phyloP scores from a whole-genome alignment of 257 asterid genomes.

The Primulina huaijiensis region DNA sequence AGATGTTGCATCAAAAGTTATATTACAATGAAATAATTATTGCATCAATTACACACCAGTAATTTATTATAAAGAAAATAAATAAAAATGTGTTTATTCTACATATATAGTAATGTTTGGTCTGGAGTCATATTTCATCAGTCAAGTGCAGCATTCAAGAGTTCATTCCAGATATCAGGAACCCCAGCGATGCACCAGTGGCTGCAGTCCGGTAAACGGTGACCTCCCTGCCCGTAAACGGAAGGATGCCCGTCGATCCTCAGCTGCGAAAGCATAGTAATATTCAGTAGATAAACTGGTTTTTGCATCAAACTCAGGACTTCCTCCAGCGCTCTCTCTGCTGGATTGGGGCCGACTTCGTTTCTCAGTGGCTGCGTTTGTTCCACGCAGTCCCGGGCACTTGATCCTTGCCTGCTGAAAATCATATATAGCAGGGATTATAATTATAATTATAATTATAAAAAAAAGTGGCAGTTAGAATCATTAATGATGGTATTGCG shows the following conservation, averaged over 20 bases:
- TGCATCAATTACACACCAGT: no score
- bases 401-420: slow-evolving; percentile 11
- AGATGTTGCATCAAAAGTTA: no score
- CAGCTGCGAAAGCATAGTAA: slow-evolving; percentile 29
- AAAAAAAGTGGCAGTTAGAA: no score
- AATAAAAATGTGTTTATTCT: no score
- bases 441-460: no score
- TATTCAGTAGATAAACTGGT: slow-evolving; percentile 30
- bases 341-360: slow-evolving; percentile 35
- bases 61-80: no score
- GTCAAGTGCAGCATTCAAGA: slow-evolving; percentile 24
- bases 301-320: slow-evolving; percentile 29
- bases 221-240: slow-evolving; percentile 35
- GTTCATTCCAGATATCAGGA: slow-evolving; percentile 44
- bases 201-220: slow-evolving; percentile 30
- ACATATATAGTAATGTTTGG: not conserved
- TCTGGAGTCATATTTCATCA: not conserved
- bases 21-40: no score
- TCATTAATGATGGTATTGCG: no score
- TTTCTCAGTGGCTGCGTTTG: slow-evolving; percentile 26
- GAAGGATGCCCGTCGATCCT: slow-evolving; percentile 51
- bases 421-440: no score
- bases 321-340: slow-evolving; percentile 35
- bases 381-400: slow-evolving; percentile 22
- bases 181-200: slow-evolving; percentile 51